phyloP scores from a whole-genome alignment of 2,329 filamentous ascomycete genomes.

The Hortaea sp. region DNA sequence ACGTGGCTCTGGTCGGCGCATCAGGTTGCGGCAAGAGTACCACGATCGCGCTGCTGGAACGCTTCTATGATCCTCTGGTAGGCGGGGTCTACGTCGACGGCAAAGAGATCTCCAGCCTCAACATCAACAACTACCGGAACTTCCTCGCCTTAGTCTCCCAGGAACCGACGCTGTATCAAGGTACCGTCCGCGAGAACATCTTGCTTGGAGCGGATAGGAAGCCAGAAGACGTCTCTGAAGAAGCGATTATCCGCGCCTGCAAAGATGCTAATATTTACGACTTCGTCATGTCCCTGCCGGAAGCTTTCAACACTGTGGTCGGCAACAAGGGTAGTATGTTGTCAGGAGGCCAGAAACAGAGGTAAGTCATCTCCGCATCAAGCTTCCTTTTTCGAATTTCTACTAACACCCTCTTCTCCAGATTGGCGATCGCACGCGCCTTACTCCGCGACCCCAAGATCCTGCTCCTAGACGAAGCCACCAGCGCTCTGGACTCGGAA shows the following conservation, averaged over 20 bases:
- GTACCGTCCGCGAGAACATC: constrained; percentile 84
- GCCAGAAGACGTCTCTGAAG: constrained; percentile 57
- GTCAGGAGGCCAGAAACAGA: constrained; percentile 88
- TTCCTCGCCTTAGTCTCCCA: constrained; percentile 83
- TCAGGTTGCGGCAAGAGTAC: constrained; percentile 93
- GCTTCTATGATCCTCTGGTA: constrained; percentile 82
- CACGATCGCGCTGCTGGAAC: constrained; percentile 80
- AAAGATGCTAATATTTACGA: constrained; percentile 88
- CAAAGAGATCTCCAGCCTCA: constrained; percentile 68
- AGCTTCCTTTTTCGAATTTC: neutral
- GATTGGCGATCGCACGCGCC: constrained; percentile 79
- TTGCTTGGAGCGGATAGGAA: constrained; percentile 56
- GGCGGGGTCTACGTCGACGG: constrained; percentile 77
- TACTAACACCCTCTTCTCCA: neutral
- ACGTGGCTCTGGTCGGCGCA: constrained; percentile 83
- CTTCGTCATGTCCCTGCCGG: constrained; percentile 74
- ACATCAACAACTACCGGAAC: constrained; percentile 76
- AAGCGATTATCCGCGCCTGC: constrained; percentile 66
- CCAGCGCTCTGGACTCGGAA: constrained; percentile 58
- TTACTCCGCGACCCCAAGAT: constrained; percentile 85
- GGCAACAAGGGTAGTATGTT: constrained; percentile 79
- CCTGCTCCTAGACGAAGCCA: constrained; percentile 71
- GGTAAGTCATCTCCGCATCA: constrained; percentile 26
- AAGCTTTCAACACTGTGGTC: constrained; percentile 42
- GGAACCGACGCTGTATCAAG: constrained; percentile 90